Conservation (phyloP, 2,329 filamentous ascomycete species). For the Ceratocystis huliohia region DNA sequence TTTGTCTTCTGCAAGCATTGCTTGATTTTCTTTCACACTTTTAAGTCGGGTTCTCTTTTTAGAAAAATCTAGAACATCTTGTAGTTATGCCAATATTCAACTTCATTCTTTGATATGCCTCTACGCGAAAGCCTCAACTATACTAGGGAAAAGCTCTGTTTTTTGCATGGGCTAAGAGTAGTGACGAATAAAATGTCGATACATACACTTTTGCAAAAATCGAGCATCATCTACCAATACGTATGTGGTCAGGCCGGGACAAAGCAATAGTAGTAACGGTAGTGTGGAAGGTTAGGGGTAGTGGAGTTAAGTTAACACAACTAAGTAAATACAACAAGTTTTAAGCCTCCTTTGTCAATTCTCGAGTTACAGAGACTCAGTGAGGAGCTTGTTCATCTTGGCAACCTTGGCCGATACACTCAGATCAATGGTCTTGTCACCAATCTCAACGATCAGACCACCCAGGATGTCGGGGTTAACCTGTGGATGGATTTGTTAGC, state of each 20-base stretch:
- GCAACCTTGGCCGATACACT: slow-evolving; percentile 88
- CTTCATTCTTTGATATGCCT: not conserved
- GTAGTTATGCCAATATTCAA: not conserved
- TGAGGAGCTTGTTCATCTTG: slow-evolving; percentile 99
- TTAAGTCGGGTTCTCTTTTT: not conserved
- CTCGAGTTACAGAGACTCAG: slow-evolving; percentile 74
- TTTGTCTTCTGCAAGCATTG: not conserved
- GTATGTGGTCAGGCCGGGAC: not conserved
- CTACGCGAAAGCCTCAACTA: not conserved
- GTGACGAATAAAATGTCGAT: not conserved
- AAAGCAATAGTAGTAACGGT: not conserved
- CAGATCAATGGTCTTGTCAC: slow-evolving; percentile 95
- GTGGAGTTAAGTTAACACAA: slow-evolving; percentile 7
- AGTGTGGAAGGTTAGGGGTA: not conserved
- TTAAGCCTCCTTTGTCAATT: slow-evolving; percentile 12
- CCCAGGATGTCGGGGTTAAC: slow-evolving; percentile 92
- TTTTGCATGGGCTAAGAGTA: not conserved
- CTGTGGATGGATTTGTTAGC: slow-evolving; percentile 31
- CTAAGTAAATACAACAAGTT: slow-evolving; percentile 8
- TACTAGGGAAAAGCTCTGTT: not conserved
- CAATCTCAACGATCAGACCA: slow-evolving; percentile 88
- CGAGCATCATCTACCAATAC: not conserved
- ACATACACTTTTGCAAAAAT: not conserved
- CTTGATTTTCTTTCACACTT: not conserved
- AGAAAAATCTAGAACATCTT: not conserved